Percentiles rank a stretch among this genome's conserved stretches.
Conservation (phyloP, 371 early-diverging fungal species). For the Mucor velutinosus region DNA sequence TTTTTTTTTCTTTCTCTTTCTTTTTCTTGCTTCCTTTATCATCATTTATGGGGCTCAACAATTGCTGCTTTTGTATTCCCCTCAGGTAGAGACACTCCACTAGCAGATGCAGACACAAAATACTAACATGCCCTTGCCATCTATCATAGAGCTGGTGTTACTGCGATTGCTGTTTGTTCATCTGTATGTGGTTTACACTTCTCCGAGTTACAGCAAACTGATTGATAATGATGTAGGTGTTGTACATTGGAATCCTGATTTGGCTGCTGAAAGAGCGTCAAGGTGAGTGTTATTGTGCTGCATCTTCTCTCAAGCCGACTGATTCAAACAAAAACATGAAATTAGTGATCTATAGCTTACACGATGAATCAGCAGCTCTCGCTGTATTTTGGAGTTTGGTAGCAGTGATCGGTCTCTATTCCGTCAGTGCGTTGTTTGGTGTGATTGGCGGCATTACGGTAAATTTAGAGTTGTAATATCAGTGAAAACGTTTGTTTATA, state of each 20-base stretch:
- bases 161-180: constrained; percentile 17
- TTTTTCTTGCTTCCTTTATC: neutral
- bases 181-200: constrained; percentile 4
- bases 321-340: neutral
- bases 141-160: constrained; percentile 13
- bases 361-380: constrained; percentile 13
- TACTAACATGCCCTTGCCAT: neutral
- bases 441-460: constrained; percentile 25
- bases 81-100: constrained; percentile 5
- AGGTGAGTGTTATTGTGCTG: neutral
- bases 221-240: constrained; percentile 4
- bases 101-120: neutral
- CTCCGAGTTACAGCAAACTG: neutral
- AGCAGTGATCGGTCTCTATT: constrained; percentile 20
- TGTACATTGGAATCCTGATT: constrained; percentile 11
- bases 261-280: constrained; percentile 7
- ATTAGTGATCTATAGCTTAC: constrained; percentile 5
- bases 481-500: neutral
- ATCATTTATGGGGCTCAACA: constrained; percentile 10
- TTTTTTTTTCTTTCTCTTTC: neutral
- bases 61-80: constrained; percentile 24
- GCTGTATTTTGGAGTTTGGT: constrained; percentile 25
- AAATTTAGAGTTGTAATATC: neutral
- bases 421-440: constrained; percentile 22
- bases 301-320: neutral